Evolutionary conservation across 169 alveolate genomes (phyloP), one percentile per base, ranked within the genome.

Genomic region (Eimeria maxima): DNA sequence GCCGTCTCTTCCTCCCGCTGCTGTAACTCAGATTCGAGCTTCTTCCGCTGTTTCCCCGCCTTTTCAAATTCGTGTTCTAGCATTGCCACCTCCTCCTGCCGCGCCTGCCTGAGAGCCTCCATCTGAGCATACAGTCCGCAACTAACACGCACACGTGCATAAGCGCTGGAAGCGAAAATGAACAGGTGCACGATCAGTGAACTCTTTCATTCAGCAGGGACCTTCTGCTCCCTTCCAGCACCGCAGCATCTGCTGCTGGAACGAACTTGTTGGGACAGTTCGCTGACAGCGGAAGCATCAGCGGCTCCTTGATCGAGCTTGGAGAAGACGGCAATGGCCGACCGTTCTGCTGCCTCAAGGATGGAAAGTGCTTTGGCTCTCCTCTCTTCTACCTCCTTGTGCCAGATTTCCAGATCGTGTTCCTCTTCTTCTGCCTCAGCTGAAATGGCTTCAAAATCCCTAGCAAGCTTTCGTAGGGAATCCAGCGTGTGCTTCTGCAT

Each of bases 41-140:
- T 55, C 55, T 84, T 33, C 24, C 78, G 53, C 76, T 55, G 55
- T 27, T 29, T 29, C 22, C 57, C 76, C 24, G 60, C 80, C 47
- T 22, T 38, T 42, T 84, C 67, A 50, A 55, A 55, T n/a, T 84
- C 93, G 57, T 33, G 73, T n/a, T 38, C 93, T 7, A 45, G 44
- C 47, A 42, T 38, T 8, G 80, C 76, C 33, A 84, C 63, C 57
- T 84, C 93, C 27, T 47, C 60, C 60, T 84, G 73, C 80, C 93
- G 14, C 5, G 93, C 93, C 45, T 33, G 93, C 50, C 78, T 53
- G n/a, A 84, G 78, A 18, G 93, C 93, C 11, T 84, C 93, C 74
- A 84, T 38, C 93, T 84, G 93, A 55, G 74, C 55, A 57, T 5
- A 29, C 16, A 33, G 47, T 22, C 55, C 84, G 13, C 84, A 73